A percentile compares a stretch with the other conserved stretches of the same genome.
Evolutionary conservation across 441 rosid species (phyloP).

Genomic region (Kokia cookei): DNA sequence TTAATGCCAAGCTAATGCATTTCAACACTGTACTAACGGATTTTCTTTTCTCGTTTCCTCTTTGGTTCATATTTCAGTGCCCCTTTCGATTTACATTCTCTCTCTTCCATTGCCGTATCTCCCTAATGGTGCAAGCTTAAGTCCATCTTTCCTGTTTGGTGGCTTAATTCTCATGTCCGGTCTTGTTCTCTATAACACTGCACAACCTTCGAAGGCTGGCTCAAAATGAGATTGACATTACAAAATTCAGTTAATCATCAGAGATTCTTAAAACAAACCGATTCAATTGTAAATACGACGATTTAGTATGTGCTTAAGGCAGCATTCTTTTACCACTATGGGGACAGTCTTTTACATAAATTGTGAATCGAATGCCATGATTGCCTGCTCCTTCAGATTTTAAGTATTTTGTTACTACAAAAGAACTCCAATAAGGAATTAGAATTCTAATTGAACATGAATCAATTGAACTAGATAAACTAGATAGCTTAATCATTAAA

Average conservation of each 20-base stretch:
- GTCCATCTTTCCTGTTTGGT: constrained; percentile 58
- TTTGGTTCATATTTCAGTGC: constrained; percentile 42
- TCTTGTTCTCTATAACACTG: constrained; percentile 59
- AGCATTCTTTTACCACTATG: too few species aligned
- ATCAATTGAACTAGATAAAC: too few species aligned
- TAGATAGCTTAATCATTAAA: not conserved
- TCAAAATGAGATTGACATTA: constrained; percentile 9
- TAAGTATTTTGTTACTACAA: not conserved
- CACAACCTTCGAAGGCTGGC: constrained; percentile 23
- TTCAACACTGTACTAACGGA: constrained; percentile 9
- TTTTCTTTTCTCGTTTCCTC: not conserved
- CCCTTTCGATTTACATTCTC: constrained; percentile 54
- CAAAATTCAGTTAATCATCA: not conserved
- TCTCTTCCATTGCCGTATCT: constrained; percentile 82
- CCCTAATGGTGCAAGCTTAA: constrained; percentile 63
- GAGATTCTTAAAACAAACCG: not conserved
- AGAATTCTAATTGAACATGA: not conserved
- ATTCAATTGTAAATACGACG: not conserved
- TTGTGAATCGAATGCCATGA: not conserved
- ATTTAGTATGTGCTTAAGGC: not conserved
- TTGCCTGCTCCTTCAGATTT: not conserved
- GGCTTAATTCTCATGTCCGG: constrained; percentile 49
- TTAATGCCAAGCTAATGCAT: not conserved
- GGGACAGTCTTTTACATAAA: not conserved
- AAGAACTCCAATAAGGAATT: not conserved